Evolutionary conservation across 2,329 filamentous ascomycete species (phyloP), one percentile per base, ranked within the genome.

Genomic region (Cytospora piceicola): DNA sequence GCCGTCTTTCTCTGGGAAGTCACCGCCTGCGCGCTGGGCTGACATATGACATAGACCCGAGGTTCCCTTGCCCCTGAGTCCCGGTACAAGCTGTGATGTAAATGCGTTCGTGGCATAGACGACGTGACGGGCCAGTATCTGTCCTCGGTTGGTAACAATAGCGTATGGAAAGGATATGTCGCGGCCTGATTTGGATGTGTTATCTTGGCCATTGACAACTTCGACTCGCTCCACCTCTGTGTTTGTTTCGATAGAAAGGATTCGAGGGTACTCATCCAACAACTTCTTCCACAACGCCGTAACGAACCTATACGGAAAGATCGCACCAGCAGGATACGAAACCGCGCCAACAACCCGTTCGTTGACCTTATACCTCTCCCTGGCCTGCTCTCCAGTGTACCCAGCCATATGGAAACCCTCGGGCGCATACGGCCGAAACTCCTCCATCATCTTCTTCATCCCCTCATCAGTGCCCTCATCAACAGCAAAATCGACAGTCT

Each of bases 21-120:
- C 54, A 12, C 57, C 22, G 3, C 79, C 79, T 0, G 83, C 80
- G 1, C 73, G 71, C 68, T 86, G 83, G 0, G 81, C 80, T 0
- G 81, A 79, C 82, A 86, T 85, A 64, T 83, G 81, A 5, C 76
- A 82, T 3, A 81, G 74, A 0, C 79, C 67, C 0, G 82, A 78
- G 0, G 80, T 78, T n/a, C 85, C 71, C 52, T 77, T 79, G 11
- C 78, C 77, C 3, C 78, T 75, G 1, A 87, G 74, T 0, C 76
- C 78, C 0, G 85, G 83, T 3, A 88, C 70, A 0, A 88, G 79
- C 59, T 85, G 80, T 0, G 80, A 73, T 0, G 82, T 78, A 68
- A 83, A 83, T 6, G 77, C 84, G 67, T 89, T 88, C 1, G 85
- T 88, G 9, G 83, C 83, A 68, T 89, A 83, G 2, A 88, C 77